Base-by-base conservation (phyloP, 1,284 basidiomycete species). In the Pisolithus thermaeus region DNA sequence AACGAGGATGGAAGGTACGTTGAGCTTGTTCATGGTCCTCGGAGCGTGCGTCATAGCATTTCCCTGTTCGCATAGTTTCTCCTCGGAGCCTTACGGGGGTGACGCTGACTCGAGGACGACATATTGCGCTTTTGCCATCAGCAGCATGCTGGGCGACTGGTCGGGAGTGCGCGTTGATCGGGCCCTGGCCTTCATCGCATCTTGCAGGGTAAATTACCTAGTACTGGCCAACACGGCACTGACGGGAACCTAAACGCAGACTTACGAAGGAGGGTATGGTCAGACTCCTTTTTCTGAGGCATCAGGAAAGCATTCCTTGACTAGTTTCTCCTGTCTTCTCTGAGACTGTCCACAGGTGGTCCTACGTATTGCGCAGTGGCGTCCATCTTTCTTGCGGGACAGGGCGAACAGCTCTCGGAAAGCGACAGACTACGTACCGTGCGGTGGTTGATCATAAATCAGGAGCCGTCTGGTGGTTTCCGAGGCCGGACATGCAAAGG, bases 281-380 rank as follows among this genome's bases (percentile, higher is more conserved):
- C 90, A 94, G 62, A 76, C 80, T 1, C 86, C 91, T 0, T 79
- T 76, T 32, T 80, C 86, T 39, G 96, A 99, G 70, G 87, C 92
- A 3, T 86, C 95, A 67, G 92, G 92, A 85, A 53, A 39, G 72
- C 61, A 11, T 22, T n/a, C 25, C 35, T 30, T 50, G 8, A 37
- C 11, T 12, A 27, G n/a, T 6, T 3, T 32, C 30, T 8, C n/a
- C 14, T n/a, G n/a, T 39, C 3, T 39, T 14, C 23, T 20, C 9
- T 30, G 47, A 52, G 59, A n/a, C 56, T 36, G 16, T 37, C 14
- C 8, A 7, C 56, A 91, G 92, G 93, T 20, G 96, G 96, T 5
- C 92, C 92, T 36, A 96, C 95, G 1, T 98, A 97, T 67, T 97
- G 91, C 59, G 87, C 89, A 1, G 66, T 97, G 12, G 91, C 94